phyloP scores from a whole-genome alignment of 176 grass and related monocot species.

The Triticum dicoccoides region DNA sequence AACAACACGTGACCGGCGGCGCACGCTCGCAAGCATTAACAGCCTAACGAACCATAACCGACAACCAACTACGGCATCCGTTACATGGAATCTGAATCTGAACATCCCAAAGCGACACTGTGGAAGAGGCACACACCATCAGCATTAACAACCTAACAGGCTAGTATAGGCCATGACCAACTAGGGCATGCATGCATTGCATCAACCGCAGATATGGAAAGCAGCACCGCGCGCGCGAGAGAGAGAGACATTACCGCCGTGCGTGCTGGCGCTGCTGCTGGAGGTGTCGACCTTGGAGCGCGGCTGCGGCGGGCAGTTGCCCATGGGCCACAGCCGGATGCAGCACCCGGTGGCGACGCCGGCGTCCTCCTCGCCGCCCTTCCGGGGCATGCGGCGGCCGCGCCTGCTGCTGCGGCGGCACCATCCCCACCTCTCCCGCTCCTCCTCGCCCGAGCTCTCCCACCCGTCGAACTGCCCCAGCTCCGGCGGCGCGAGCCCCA shows the following conservation, averaged over 20 bases:
- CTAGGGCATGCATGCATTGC: neutral
- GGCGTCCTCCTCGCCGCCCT: slow-evolving; percentile 22
- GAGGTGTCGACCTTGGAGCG: slow-evolving; percentile 59
- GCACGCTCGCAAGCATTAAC: neutral
- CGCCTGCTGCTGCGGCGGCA: slow-evolving; percentile 36
- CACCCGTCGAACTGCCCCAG: slow-evolving; percentile 62
- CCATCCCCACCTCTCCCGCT: slow-evolving; percentile 53
- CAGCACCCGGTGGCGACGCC: slow-evolving; percentile 45
- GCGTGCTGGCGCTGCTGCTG: slow-evolving; percentile 56
- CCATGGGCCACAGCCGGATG: slow-evolving; percentile 50
- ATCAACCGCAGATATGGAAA: neutral
- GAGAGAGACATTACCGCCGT: slow-evolving; percentile 40
- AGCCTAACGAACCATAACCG: neutral
- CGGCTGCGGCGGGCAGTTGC: slow-evolving; percentile 34
- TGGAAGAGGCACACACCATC: neutral
- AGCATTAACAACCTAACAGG: neutral
- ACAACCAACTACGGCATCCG: neutral
- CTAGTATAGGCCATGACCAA: neutral
- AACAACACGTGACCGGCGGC: neutral
- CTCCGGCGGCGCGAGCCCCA: slow-evolving; percentile 59
- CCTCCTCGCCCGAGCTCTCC: slow-evolving; percentile 68
- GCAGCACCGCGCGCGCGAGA: neutral
- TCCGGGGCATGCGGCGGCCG: neutral
- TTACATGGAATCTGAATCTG: neutral
- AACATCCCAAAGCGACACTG: neutral